Base-by-base conservation (phyloP, 2,329 filamentous ascomycete species). In the Ophiosphaerella narmari region DNA sequence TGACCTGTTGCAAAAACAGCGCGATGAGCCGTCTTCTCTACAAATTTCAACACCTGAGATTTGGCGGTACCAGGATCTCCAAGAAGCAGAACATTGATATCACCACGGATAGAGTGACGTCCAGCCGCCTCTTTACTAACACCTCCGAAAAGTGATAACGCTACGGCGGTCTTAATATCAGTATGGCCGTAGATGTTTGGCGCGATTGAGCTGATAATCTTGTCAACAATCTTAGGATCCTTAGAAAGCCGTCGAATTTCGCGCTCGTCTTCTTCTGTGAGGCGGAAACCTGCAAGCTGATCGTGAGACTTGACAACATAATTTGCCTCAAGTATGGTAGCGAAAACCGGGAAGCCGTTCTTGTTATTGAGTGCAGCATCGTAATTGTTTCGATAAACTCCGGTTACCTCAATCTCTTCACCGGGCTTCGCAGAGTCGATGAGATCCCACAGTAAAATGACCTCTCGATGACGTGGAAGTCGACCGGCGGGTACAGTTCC, bases 51-150 rank as follows among this genome's bases (percentile, higher is more conserved):
- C 12, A 97, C 86, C 73, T 99, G 94, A 0, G 94, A 99, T 74
- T 99, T 99, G 65, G 94, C 94, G 1, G 94, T 99, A 79, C 94
- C 94, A 0, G 94, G 94, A 67, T 99, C 94, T 77, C 94, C 94
- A 9, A 99, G 88, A 1, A 99, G 86, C 5, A 99, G 82, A 4
- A 99, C 90, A 70, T 99, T 99, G 80, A 99, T 99, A 74, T 99
- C 94, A 56, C 94, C 94, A 79, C 94, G 88, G 55, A 99, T 91
- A 26, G 89, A 86, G 75, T 96, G 93, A 55, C 88, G 88, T 52
- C 93, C 94, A 68, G 88, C 88, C n/a, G 91, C 89, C 48, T 85
- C 85, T 77, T 99, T 99, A 66, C 89, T 88, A 18, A 97, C 92
- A 67, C 94, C 94, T 36, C 94, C 94, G 63, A 99, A 97, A 0